Evolutionary conservation across 78 protist genomes (phyloP), one percentile per base, ranked within the genome.

Genomic region (Guillardia theta): DNA sequence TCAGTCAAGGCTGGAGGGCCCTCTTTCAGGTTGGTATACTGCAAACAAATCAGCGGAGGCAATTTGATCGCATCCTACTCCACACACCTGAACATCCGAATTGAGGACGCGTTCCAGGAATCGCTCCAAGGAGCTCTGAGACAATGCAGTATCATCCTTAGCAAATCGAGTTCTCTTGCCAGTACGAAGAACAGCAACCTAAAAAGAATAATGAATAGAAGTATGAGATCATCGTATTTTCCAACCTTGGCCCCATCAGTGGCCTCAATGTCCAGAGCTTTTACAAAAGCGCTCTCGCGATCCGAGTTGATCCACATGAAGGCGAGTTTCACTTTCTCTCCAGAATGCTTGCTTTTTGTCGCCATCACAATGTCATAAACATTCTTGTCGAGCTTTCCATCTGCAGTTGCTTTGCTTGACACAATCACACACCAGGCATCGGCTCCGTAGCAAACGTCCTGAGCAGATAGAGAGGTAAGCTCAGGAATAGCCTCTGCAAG

Each of bases 391-490:
- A 70, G 83, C 41, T 70, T 70, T 12, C 83, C 83, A 12, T 70
- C 83, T 36, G 83, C n/a, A n/a, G n/a, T n/a, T n/a, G n/a, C n/a
- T n/a, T n/a, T n/a, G n/a, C n/a, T n/a, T n/a, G n/a, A n/a, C n/a
- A n/a, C n/a, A n/a, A n/a, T n/a, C n/a, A n/a, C 78, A 12, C 15
- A 70, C 83, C 9, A 12, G 45, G 9, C 22, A 22, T 70, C 83
- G 45, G 83, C 22, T 36, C 83, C 83, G 83, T 70, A 70, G 83
- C 83, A 70, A 43, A 70, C 36, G 41, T 70, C 83, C 41, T 70
- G 36, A 12, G 83, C 83, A 1, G 41, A 24, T 12, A 70, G 33
- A 22, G 9, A 22, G 36, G 83, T 70, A 22, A 70, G 83, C 41
- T 70, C 83, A 22, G 83, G 83, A 36, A 70, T 43, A 12, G 83